These are phyloP conservation scores for Pholiota molesta DNA, from an alignment of 768 basidiomycete species.

Conservation along the genomic window DNA sequence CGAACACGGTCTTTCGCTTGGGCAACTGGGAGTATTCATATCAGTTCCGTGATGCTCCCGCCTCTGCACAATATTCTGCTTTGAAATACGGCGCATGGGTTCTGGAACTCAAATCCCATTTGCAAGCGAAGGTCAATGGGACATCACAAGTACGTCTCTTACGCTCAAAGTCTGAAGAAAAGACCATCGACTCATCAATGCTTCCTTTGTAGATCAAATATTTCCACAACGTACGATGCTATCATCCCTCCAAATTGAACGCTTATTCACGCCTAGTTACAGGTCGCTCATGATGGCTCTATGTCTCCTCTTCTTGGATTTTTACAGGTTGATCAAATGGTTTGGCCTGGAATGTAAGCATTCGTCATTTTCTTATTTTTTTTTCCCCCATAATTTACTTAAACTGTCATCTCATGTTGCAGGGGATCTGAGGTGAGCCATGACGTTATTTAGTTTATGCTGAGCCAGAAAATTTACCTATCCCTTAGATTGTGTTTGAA, in stretches of 20 bases:
- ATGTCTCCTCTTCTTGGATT: constrained; percentile 51
- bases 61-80: constrained; percentile 44
- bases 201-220: constrained; percentile 34
- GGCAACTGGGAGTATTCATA: constrained; percentile 67
- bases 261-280: background rate
- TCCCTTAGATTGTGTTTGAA: constrained; percentile 44
- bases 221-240: constrained; percentile 41
- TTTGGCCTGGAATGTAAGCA: constrained; percentile 55
- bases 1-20: constrained; percentile 53
- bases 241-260: background rate
- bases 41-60: constrained; percentile 47
- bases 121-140: constrained; percentile 40
- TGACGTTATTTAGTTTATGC: background rate
- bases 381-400: background rate
- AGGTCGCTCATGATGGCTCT: constrained; percentile 55
- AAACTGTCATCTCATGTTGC: background rate
- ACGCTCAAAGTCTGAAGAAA: background rate
- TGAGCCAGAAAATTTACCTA: background rate
- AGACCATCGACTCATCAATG: background rate
- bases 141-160: constrained; percentile 32
- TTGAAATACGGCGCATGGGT: constrained; percentile 51
- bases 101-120: constrained; percentile 44
- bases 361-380: background rate
- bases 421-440: constrained; percentile 47
- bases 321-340: constrained; percentile 51